phyloP scores from a whole-genome alignment of 2,329 filamentous ascomycete species.

The Cylindrodendrum hubeiense region DNA sequence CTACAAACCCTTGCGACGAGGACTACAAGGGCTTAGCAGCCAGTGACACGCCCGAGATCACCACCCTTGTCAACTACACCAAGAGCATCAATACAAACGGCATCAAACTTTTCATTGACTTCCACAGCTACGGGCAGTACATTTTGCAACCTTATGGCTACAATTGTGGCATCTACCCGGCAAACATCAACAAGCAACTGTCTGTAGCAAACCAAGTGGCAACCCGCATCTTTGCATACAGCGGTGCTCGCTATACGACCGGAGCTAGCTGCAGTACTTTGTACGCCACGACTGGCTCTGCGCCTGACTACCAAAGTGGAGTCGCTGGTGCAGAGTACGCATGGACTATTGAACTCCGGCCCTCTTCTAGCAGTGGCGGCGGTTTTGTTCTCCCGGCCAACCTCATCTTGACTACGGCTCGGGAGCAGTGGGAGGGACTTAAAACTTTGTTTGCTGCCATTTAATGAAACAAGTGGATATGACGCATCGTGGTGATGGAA shows the following conservation, averaged over 20 bases:
- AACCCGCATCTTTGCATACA: conserved; percentile 18
- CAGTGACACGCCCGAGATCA: conserved; percentile 64
- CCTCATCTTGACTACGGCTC: conserved; percentile 54
- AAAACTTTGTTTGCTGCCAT: conserved; percentile 25
- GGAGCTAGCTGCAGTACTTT: conserved; percentile 71
- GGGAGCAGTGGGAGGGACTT: conserved; percentile 33
- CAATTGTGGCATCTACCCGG: conserved; percentile 59
- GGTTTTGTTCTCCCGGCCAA: conserved; percentile 58
- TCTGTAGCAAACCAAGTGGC: conserved; percentile 53
- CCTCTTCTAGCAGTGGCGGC: conserved; percentile 44
- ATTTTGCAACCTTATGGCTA: conserved; percentile 71
- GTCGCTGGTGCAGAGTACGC: conserved; percentile 56
- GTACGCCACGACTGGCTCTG: conserved; percentile 65
- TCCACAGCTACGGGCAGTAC: conserved; percentile 73
- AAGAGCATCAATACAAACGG: conserved; percentile 51
- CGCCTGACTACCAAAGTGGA: conserved; percentile 59
- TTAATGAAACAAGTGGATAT: too few species aligned
- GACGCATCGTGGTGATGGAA: too few species aligned
- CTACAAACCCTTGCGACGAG: conserved; percentile 64
- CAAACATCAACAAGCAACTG: conserved; percentile 60
- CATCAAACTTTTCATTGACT: conserved; percentile 73
- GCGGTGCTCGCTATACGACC: conserved; percentile 38
- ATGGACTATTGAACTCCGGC: conserved; percentile 56
- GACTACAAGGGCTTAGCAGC: conserved; percentile 59
- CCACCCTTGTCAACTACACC: conserved; percentile 54